Conservation (phyloP, 306 rosid genomes). For the Lablab purpureus region DNA sequence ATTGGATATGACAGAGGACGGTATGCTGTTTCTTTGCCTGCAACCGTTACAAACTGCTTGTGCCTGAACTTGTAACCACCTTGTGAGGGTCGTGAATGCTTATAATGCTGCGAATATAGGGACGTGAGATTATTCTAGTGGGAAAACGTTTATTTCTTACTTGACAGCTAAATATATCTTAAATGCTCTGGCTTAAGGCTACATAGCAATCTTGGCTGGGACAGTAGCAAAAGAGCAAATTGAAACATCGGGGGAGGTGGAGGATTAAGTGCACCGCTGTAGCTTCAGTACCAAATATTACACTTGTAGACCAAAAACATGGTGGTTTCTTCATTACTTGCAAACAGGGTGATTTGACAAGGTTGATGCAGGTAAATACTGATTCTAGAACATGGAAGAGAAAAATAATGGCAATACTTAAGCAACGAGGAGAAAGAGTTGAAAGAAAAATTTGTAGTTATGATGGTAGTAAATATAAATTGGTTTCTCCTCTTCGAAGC, state of each 20-base stretch:
- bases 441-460: neutral
- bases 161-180: too few relatives aligned
- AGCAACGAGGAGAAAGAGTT: neutral
- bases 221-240: neutral
- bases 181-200: too few relatives aligned
- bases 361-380: neutral
- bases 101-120: too few relatives aligned
- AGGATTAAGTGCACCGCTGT: neutral
- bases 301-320: neutral
- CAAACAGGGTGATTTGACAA: neutral
- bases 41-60: too few relatives aligned
- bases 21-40: too few relatives aligned
- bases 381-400: neutral
- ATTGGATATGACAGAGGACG: too few relatives aligned
- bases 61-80: too few relatives aligned
- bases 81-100: too few relatives aligned
- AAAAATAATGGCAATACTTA: neutral
- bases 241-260: neutral
- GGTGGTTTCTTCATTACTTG: neutral
- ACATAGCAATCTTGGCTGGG: too few relatives aligned
- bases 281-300: neutral
- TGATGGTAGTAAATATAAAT: neutral
- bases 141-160: too few relatives aligned
- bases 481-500: neutral
- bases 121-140: too few relatives aligned